Conservation (phyloP, 2,329 filamentous ascomycete genomes). For the Fusarium anguioides region DNA sequence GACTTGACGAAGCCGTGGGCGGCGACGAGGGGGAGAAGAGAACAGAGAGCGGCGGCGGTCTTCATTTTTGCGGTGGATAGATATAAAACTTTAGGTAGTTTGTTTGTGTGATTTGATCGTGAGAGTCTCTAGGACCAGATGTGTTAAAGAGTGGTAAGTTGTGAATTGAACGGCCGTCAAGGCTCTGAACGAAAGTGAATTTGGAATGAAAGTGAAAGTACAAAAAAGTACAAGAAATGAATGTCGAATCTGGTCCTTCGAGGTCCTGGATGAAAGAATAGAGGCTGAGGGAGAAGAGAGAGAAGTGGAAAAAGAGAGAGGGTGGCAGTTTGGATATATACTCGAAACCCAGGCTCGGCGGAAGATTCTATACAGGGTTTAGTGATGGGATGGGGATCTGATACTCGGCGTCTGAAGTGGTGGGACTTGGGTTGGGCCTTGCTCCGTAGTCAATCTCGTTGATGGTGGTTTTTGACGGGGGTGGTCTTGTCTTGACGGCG, state of each 20-base stretch:
- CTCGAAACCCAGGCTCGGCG: conserved; percentile 9
- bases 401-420: conserved; percentile 23
- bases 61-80: conserved; percentile 39
- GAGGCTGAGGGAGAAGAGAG: conserved; percentile 32
- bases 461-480: conserved; percentile 1
- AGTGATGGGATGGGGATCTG: conserved; percentile 30
- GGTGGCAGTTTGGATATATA: conserved; percentile 41
- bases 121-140: conserved; percentile 47
- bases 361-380: conserved; percentile 36
- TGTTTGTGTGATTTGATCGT: conserved; percentile 9
- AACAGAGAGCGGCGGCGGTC: conserved; percentile 37
- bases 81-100: background rate
- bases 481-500: conserved; percentile 26
- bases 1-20: conserved; percentile 58
- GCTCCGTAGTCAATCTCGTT: conserved; percentile 30
- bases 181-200: conserved; percentile 45
- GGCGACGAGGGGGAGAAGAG: conserved; percentile 49
- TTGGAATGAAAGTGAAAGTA: conserved; percentile 45
- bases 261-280: conserved; percentile 46
- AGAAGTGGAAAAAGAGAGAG: background rate
- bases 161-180: conserved; percentile 46
- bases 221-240: conserved; percentile 46
- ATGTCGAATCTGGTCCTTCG: conserved; percentile 48
- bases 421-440: conserved; percentile 17
- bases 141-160: conserved; percentile 34